phyloP scores from a whole-genome alignment of 305 asterid species.

The Fraxinus dipetala region DNA sequence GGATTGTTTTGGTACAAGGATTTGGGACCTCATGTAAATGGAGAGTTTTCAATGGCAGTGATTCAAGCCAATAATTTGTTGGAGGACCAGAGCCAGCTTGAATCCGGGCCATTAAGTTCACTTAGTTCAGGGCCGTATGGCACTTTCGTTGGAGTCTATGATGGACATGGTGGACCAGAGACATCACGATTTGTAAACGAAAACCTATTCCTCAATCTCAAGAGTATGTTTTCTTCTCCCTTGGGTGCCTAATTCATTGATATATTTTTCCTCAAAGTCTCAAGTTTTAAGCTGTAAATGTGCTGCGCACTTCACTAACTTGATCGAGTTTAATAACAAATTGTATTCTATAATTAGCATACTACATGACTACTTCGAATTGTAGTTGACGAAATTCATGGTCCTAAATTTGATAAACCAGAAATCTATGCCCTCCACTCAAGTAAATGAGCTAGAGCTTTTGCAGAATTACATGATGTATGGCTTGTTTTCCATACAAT shows the following conservation, averaged over 20 bases:
- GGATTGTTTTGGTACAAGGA: slow-evolving; percentile 88
- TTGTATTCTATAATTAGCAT: neutral
- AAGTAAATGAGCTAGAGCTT: neutral
- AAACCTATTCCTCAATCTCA: slow-evolving; percentile 59
- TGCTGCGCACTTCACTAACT: neutral
- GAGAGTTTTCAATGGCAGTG: slow-evolving; percentile 85
- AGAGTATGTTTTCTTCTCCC: slow-evolving; percentile 56
- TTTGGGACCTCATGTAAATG: slow-evolving; percentile 65
- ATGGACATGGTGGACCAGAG: slow-evolving; percentile 99
- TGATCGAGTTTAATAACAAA: neutral
- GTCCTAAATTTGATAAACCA: neutral
- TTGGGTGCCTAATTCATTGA: neutral
- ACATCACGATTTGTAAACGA: slow-evolving; percentile 70
- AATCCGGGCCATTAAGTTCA: slow-evolving; percentile 69
- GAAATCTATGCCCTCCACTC: neutral
- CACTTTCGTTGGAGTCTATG: slow-evolving; percentile 84
- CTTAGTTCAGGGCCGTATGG: slow-evolving; percentile 70
- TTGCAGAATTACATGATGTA: neutral
- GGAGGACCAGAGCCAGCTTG: slow-evolving; percentile 93
- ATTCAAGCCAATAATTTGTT: slow-evolving; percentile 76
- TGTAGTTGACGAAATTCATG: neutral
- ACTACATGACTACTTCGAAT: neutral
- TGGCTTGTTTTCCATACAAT: neutral
- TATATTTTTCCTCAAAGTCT: neutral
- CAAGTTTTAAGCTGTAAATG: neutral